Base-by-base conservation (phyloP, 1,284 basidiomycete genomes). In the Malassezia cuniculi region DNA sequence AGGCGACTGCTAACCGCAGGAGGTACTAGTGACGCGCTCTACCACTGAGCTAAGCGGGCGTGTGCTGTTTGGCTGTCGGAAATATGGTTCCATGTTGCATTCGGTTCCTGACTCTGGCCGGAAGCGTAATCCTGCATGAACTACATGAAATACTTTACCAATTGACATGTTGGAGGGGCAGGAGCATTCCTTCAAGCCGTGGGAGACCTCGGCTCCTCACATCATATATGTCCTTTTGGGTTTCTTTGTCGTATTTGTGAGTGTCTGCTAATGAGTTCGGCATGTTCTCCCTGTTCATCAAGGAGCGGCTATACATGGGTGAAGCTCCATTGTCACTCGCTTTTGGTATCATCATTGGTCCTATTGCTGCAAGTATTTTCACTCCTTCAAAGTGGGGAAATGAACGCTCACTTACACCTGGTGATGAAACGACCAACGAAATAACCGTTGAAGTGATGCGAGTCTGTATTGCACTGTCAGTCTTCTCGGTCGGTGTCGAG, bases 311-410 rank as follows among this genome's bases (percentile, higher is more conserved):
- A 21, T 97, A 94, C 65, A 79, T 95, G 48, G 93, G 93, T 52
- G 93, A 97, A 74, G 87, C 93, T 5, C 85, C 83, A 52, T 82
- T 86, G 74, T 87, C 93, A 2, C 93, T 93, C 52, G 68, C 89
- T 25, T 87, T 94, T 56, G 89, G 90, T 18, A 83, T 95, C 62
- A 82, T 90, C 50, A 80, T 95, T 48, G 71, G 60, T 10, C 89
- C 86, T 3, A 82, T 89, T 63, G 80, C 79, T 34, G 79, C 82
- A 24, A 75, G 78, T 46, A 74, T 95, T 27, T 85, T 97, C 66
- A 75, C 93, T 66, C 90, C 90, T 5, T 74, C 80, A 28, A 70
- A 73, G 0, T 97, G 90, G 90, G 81, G 77, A 6, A 71, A 71
- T 32, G 73, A 68, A 29, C 21, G 73, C 17, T 53, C 57, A n/a